Conservation (phyloP, 2,329 filamentous ascomycete genomes). For the Hymenotorrendiella dingleyae region DNA sequence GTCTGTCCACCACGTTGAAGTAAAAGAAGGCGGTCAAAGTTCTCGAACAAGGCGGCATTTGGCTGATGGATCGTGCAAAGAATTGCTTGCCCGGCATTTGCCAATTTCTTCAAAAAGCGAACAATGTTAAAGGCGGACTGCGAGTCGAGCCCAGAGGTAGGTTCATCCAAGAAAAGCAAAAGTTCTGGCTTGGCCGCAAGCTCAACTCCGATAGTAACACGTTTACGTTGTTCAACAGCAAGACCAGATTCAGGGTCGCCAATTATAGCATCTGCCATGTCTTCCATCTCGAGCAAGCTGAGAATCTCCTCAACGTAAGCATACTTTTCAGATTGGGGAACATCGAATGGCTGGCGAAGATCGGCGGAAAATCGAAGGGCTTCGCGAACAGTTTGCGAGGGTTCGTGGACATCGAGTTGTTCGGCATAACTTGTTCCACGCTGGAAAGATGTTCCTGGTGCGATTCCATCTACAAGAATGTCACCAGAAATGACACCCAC, state of each 20-base stretch:
- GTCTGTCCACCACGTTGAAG: conserved; percentile 57
- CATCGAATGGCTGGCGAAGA: conserved; percentile 54
- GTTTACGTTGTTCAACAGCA: conserved; percentile 61
- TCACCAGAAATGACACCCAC: conserved; percentile 59
- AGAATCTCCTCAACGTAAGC: conserved; percentile 62
- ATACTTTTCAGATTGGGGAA: conserved; percentile 54
- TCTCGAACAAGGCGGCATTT: conserved; percentile 62
- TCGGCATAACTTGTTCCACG: conserved; percentile 60
- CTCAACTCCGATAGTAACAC: conserved; percentile 58
- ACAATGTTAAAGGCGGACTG: conserved; percentile 56
- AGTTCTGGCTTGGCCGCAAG: conserved; percentile 53
- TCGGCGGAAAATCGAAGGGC: conserved; percentile 61
- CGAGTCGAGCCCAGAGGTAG: conserved; percentile 52
- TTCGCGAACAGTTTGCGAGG: conserved; percentile 57
- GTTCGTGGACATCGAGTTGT: conserved; percentile 59
- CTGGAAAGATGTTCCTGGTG: conserved; percentile 54
- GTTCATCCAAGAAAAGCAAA: conserved; percentile 54
- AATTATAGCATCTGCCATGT: conserved; percentile 60
- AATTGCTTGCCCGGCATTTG: conserved; percentile 59
- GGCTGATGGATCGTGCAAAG: conserved; percentile 68
- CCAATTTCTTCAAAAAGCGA: conserved; percentile 52
- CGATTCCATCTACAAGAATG: conserved; percentile 54
- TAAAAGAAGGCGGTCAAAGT: conserved; percentile 61
- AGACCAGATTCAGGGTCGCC: conserved; percentile 54
- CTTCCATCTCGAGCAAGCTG: conserved; percentile 58